These are phyloP conservation scores for Austroboletus eburneus DNA, from an alignment of 768 basidiomycete genomes.

Conservation along the genomic window DNA sequence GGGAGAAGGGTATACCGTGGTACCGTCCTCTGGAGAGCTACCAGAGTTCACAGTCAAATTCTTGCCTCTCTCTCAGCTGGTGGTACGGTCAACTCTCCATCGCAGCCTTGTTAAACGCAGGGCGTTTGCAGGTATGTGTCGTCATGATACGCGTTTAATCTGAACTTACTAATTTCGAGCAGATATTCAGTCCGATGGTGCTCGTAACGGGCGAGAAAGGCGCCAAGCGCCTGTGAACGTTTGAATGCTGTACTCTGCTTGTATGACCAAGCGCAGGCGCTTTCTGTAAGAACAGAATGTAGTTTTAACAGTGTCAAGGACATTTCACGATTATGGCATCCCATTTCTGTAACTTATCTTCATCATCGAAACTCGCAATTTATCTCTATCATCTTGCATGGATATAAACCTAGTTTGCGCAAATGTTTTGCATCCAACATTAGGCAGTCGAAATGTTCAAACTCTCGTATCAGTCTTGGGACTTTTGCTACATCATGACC, in stretches of 20 bases:
- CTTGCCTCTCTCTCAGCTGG: not conserved
- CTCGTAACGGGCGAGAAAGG: conserved; percentile 2
- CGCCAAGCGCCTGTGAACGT: not conserved
- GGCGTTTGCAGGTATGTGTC: not conserved
- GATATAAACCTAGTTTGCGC: too few species aligned
- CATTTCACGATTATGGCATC: too few species aligned
- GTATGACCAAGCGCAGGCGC: not conserved
- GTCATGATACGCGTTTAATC: not conserved
- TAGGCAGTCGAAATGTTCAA: too few species aligned
- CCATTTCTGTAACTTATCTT: too few species aligned
- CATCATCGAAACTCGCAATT: too few species aligned
- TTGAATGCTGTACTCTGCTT: not conserved
- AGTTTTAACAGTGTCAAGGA: too few species aligned
- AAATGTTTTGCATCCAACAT: too few species aligned
- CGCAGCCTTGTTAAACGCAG: conserved; percentile 1
- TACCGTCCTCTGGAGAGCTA: conserved; percentile 2
- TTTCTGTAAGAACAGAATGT: not conserved
- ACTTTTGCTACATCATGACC: too few species aligned
- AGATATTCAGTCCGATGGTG: conserved; percentile 10
- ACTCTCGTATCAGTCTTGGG: too few species aligned
- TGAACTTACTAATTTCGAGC: not conserved
- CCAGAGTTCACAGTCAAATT: not conserved
- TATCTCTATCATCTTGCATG: too few species aligned
- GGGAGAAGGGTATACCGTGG: conserved; percentile 4
- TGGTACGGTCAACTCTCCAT: conserved; percentile 8